Evolutionary conservation across 805 yeast genomes (phyloP), one percentile per base, ranked within the genome.

Genomic region (Candida sonorensis): DNA sequence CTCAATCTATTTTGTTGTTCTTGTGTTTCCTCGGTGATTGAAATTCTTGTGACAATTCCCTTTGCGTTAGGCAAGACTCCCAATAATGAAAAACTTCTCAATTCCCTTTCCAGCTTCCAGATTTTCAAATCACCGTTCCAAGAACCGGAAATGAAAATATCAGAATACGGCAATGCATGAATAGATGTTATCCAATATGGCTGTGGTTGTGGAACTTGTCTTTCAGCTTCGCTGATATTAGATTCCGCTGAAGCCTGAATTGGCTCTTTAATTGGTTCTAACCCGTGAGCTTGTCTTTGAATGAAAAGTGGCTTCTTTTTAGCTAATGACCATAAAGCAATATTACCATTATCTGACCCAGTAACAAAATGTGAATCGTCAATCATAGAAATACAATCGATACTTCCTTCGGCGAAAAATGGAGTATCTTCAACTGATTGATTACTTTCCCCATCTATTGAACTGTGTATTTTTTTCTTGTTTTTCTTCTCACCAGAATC

Each of bases 351-450:
- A 53, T 92, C 98, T 11, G 95, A 80, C 4, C 97, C 97, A 1
- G 97, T 88, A 29, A 92, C 77, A 53, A 92, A 92, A 55, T 83
- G 87, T 17, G 87, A 75, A 57, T 88, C 95, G 58, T 92, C 98
- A 34, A 84, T 60, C 96, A 88, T 87, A 10, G 82, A 64, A 21
- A 88, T 92, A 50, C 83, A 80, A 47, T 90, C 97, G 33, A 90
- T 78, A 41, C 92, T 77, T 10, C 97, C 97, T 55, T 92, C 97
- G 26, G 75, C 62, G 42, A 64, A 70, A 46, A 73, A 69, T 7
- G 29, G 17, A 7, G 6, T 21, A 20, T 42, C 42, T 11, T 33
- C 36, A n/a, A 57, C 55, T n/a, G n/a, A n/a, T n/a, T 40, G 46
- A 10, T 34, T 13, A 9, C 15, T n/a, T n/a, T n/a, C n/a, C n/a